Percentiles rank a stretch among this genome's conserved stretches.
Evolutionary conservation across 257 asterid species (phyloP).

Genomic region (Jacaranda copaia): DNA sequence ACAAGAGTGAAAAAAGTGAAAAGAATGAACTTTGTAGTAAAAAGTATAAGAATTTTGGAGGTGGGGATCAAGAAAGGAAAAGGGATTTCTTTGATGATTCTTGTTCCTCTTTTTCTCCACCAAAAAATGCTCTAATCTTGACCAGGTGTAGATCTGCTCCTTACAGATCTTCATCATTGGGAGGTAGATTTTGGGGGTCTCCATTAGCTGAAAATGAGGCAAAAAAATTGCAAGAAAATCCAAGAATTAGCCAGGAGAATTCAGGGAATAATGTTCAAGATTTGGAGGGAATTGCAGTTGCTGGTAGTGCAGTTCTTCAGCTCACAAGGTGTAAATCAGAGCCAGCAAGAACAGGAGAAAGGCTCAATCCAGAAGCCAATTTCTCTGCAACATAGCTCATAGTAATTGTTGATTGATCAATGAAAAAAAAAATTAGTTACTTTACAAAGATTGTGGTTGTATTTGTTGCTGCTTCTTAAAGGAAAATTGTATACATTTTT

Average conservation of each 20-base stretch:
- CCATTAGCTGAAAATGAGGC: constrained; percentile 8
- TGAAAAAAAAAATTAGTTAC: no score
- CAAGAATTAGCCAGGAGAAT: constrained; percentile 37
- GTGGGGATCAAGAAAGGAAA: constrained; percentile 26
- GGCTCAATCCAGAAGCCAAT: constrained; percentile 51
- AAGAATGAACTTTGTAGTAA: constrained; percentile 5
- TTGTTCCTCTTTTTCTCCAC: constrained; percentile 42
- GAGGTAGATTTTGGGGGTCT: constrained; percentile 58
- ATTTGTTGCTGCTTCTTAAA: no score
- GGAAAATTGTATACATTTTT: no score
- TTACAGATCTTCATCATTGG: constrained; percentile 64
- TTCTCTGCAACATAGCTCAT: constrained; percentile 5
- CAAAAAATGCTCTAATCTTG: constrained; percentile 53
- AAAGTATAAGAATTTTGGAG: neutral
- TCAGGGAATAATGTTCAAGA: constrained; percentile 14
- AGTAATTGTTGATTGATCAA: no score
- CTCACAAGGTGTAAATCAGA: constrained; percentile 75
- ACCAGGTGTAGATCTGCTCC: constrained; percentile 78
- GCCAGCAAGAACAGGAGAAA: constrained; percentile 63
- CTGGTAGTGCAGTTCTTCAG: constrained; percentile 48
- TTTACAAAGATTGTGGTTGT: no score
- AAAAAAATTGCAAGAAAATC: constrained; percentile 16
- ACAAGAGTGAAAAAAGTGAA: constrained; percentile 26
- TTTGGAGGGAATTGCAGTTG: constrained; percentile 25
- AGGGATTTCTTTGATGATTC: constrained; percentile 29